Evolutionary conservation across 306 rosid genomes (phyloP).

Genomic region (Nissolia schottii): DNA sequence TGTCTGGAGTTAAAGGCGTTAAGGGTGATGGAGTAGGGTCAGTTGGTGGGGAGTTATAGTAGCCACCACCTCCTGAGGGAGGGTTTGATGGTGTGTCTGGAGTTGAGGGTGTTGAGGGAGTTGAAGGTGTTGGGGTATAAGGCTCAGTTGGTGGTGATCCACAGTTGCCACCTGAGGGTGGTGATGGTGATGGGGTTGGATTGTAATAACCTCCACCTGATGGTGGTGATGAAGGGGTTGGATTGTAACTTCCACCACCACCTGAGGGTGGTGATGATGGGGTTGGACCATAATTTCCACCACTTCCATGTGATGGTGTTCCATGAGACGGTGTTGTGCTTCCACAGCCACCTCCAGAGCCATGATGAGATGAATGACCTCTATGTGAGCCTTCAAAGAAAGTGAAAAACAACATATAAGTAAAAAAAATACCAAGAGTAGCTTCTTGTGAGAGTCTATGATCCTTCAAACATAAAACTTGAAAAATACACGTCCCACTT

Average conservation of each 20-base stretch:
- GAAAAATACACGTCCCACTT: conserved; percentile 5
- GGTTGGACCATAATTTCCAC: conserved; percentile 30
- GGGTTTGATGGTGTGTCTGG: conserved; percentile 31
- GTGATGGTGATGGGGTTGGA: conserved; percentile 28
- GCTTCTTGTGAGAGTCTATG: conserved; percentile 1
- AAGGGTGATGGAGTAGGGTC: conserved; percentile 26
- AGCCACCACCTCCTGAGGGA: conserved; percentile 31
- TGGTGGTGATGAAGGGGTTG: conserved; percentile 54
- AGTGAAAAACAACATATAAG: conserved; percentile 10
- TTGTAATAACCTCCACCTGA: conserved; percentile 17
- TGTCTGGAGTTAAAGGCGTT: conserved; percentile 24
- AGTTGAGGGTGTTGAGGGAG: conserved; percentile 32
- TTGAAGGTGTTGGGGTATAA: conserved; percentile 12
- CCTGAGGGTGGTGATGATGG: conserved; percentile 11
- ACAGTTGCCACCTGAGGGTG: conserved; percentile 25
- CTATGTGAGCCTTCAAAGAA: conserved; percentile 38
- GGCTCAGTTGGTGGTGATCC: conserved; percentile 39
- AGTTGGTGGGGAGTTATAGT: conserved; percentile 37
- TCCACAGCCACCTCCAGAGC: conserved; percentile 40
- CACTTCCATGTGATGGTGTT: conserved; percentile 28
- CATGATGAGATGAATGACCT: conserved; percentile 41
- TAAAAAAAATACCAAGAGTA: not conserved
- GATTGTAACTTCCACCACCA: conserved; percentile 43
- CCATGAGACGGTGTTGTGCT: conserved; percentile 41
- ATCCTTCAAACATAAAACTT: conserved; percentile 3